Conservation (phyloP, 371 early-diverging fungal species). For the Syncephalastrum monosporum region DNA sequence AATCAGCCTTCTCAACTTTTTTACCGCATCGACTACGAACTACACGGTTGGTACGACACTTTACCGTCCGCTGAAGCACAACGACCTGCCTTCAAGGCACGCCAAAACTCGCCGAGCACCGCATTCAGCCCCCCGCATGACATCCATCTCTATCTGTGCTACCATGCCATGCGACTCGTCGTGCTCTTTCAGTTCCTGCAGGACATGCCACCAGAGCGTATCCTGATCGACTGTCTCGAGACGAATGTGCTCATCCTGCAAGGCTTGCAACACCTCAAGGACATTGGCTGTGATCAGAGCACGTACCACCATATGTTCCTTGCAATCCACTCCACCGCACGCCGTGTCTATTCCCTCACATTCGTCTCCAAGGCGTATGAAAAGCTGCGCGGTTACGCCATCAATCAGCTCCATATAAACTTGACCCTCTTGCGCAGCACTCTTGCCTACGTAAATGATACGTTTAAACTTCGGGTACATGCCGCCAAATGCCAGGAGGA, state of each 20-base stretch:
- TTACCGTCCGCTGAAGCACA: not conserved
- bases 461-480: conserved; percentile 37
- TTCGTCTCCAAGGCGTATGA: conserved; percentile 6
- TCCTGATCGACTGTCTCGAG: conserved; percentile 33
- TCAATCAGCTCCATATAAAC: conserved; percentile 33
- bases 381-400: conserved; percentile 12
- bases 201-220: conserved; percentile 25
- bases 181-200: conserved; percentile 40
- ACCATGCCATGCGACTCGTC: conserved; percentile 42
- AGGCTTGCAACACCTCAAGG: conserved; percentile 29
- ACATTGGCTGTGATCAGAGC: conserved; percentile 45
- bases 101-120: too few relatives aligned
- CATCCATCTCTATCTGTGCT: conserved; percentile 41
- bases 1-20: conserved; percentile 22
- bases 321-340: conserved; percentile 45
- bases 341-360: conserved; percentile 17
- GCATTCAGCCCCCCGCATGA: conserved; percentile 8
- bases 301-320: conserved; percentile 54
- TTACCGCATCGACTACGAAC: conserved; percentile 17
- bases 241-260: conserved; percentile 35
- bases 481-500: conserved; percentile 34
- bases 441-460: conserved; percentile 36
- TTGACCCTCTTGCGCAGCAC: conserved; percentile 28
- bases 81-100: not conserved
- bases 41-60: conserved; percentile 24